These are phyloP conservation scores for Passiflora organensis DNA, from an alignment of 345 rosid species.

Conservation along the genomic window DNA sequence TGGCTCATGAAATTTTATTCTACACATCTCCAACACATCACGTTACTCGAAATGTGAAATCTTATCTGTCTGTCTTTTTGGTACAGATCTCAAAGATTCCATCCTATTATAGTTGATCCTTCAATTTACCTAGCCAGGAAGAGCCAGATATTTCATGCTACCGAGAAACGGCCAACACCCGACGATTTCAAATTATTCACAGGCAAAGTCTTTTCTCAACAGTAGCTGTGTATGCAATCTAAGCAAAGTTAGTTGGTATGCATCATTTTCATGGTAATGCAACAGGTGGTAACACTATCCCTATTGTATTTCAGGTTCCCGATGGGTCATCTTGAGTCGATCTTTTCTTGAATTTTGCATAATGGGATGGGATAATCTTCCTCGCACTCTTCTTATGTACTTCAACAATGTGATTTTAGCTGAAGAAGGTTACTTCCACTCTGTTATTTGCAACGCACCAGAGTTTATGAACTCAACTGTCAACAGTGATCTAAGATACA, in stretches of 20 bases:
- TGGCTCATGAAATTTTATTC: no score
- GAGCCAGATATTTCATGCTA: conserved; percentile 81
- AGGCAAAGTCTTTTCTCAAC: conserved; percentile 39
- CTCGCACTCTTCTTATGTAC: conserved; percentile 86
- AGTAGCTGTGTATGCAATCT: background rate
- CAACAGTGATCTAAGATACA: conserved; percentile 74
- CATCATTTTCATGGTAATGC: conserved; percentile 13
- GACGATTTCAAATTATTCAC: conserved; percentile 88
- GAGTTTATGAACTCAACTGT: conserved; percentile 82
- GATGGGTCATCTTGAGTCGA: conserved; percentile 79
- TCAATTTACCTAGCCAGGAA: conserved; percentile 80
- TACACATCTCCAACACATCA: no score
- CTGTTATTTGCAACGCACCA: conserved; percentile 83
- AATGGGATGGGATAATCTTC: conserved; percentile 95
- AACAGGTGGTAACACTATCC: conserved; percentile 13
- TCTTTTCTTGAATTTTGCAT: conserved; percentile 82
- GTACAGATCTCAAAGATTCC: conserved; percentile 69
- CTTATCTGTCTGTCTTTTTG: conserved; percentile 14
- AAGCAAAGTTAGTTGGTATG: background rate
- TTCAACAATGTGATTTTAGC: conserved; percentile 77
- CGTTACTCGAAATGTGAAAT: no score
- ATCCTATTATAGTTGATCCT: conserved; percentile 90
- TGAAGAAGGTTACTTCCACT: conserved; percentile 88
- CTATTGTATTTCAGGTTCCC: conserved; percentile 61
- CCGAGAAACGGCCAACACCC: conserved; percentile 72